Conservation (phyloP, 2,329 filamentous ascomycete genomes). For the Trichocomaceae sp. region DNA sequence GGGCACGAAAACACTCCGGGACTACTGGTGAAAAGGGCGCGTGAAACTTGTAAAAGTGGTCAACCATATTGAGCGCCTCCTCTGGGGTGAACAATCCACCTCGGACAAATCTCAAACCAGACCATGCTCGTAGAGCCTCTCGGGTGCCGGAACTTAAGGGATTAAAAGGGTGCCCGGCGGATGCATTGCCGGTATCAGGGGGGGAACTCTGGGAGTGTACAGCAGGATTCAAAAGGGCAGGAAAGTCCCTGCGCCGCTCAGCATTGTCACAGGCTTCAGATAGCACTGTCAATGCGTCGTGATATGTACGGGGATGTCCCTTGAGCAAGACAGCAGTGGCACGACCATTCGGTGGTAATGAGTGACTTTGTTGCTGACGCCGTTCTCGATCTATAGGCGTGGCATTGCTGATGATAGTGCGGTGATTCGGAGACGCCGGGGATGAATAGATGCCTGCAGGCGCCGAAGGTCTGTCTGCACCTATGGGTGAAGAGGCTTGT, state of each 20-base stretch:
- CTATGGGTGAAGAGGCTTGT: background rate
- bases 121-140: slow-evolving; percentile 69
- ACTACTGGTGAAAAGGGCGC: slow-evolving; percentile 82
- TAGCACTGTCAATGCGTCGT: slow-evolving; percentile 15
- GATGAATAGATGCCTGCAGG: background rate
- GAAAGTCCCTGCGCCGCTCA: background rate
- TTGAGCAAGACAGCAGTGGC: slow-evolving; percentile 13
- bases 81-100: slow-evolving; percentile 87
- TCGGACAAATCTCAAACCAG: slow-evolving; percentile 77
- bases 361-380: background rate
- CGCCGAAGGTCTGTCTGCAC: background rate
- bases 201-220: background rate
- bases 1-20: slow-evolving; percentile 71
- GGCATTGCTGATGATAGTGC: background rate
- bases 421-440: background rate
- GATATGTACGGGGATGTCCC: slow-evolving; percentile 15
- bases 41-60: slow-evolving; percentile 83
- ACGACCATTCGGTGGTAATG: slow-evolving; percentile 8
- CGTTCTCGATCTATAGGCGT: background rate
- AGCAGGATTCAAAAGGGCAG: background rate
- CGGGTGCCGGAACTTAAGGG: slow-evolving; percentile 21
- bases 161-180: background rate
- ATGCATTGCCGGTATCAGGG: too few species aligned
- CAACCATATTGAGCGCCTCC: slow-evolving; percentile 79
- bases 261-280: slow-evolving; percentile 12